Evolutionary conservation across 306 rosid species (phyloP).

Genomic region (Abrus pulchellus): DNA sequence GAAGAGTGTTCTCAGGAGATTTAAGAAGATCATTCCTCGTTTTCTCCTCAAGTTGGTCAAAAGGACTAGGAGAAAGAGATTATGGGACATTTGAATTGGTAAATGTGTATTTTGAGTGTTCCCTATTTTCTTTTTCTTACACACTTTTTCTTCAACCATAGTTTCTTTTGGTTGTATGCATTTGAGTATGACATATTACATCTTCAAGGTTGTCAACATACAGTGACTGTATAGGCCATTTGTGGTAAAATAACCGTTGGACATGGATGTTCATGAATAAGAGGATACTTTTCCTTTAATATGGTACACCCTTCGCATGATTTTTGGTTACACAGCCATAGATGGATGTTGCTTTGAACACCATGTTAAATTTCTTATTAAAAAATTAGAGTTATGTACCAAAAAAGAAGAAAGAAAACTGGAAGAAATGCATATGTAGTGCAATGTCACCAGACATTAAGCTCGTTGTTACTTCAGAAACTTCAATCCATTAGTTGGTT

Average conservation of each 20-base stretch:
- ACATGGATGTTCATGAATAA: constrained; percentile 19
- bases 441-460: too few species aligned
- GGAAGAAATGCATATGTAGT: too few species aligned
- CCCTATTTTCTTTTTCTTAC: not conserved
- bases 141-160: not conserved
- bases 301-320: not conserved
- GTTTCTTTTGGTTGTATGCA: constrained; percentile 2
- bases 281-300: not conserved
- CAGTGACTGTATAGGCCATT: not conserved
- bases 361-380: too few species aligned
- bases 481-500: too few species aligned
- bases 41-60: constrained; percentile 40
- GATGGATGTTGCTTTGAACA: too few species aligned
- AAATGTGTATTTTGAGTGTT: not conserved
- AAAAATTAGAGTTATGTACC: too few species aligned
- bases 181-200: not conserved
- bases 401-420: too few species aligned
- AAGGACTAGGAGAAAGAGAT: constrained; percentile 7
- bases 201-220: not conserved
- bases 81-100: constrained; percentile 22
- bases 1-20: not conserved
- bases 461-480: too few species aligned
- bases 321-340: not conserved
- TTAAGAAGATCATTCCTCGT: constrained; percentile 49
- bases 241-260: not conserved